Evolutionary conservation across 352 stramenopile species (phyloP).

Genomic region (Aphanomyces stellatus): DNA sequence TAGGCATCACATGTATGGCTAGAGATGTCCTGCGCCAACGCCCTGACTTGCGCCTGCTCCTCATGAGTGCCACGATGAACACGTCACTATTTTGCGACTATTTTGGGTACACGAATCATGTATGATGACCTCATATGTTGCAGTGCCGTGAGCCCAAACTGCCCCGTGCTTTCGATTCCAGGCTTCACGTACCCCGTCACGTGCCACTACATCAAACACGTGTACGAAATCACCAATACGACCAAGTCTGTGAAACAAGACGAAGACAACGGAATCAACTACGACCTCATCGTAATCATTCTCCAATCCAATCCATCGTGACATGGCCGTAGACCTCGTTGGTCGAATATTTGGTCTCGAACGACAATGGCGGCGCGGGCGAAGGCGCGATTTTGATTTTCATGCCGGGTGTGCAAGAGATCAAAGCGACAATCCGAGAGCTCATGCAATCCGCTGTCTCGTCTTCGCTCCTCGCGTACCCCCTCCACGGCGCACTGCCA

Average conservation of each 20-base stretch:
- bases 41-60: constrained; percentile 82
- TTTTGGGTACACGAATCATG: constrained; percentile 44
- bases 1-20: too few species aligned
- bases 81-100: constrained; percentile 83
- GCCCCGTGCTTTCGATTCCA: constrained; percentile 75
- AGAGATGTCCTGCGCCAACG: constrained; percentile 55
- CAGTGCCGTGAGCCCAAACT: constrained; percentile 19
- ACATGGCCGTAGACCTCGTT: background rate
- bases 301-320: constrained; percentile 22
- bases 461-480: constrained; percentile 47
- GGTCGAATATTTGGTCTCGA: constrained; percentile 11
- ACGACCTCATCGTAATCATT: constrained; percentile 85
- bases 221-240: constrained; percentile 45
- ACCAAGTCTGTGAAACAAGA: constrained; percentile 26
- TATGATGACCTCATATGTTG: background rate
- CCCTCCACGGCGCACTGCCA: constrained; percentile 70
- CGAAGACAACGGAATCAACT: constrained; percentile 79
- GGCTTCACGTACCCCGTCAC: constrained; percentile 79
- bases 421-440: constrained; percentile 72
- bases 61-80: constrained; percentile 97
- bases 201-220: constrained; percentile 68
- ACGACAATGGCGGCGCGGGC: constrained; percentile 15
- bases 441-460: constrained; percentile 30
- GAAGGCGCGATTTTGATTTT: constrained; percentile 77
- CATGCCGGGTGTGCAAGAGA: constrained; percentile 69